Evolutionary conservation across 345 rosid species (phyloP), one percentile per base, ranked within the genome.

Genomic region (Pugionium cornutum): DNA sequence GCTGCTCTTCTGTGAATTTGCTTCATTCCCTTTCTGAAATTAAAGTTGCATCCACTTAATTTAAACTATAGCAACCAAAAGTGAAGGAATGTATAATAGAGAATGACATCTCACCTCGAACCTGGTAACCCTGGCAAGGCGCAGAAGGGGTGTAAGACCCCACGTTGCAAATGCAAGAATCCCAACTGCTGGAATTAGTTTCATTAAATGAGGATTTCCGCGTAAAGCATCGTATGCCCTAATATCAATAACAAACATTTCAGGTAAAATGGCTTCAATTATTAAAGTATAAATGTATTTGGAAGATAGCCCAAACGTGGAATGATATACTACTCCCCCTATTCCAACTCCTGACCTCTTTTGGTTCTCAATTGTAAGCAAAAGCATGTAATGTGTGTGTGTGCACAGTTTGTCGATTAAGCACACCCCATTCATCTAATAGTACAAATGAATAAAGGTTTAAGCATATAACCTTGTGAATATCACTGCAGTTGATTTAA

Each of bases 141-240:
- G 83, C 69, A 87, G 36, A 48, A 92, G 86, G 25, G 97, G 98
- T 62, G 66, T 83, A 61, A 92, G 82, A 72, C 96, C 88, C 96
- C 95, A 92, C 48, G 81, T 64, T 47, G 94, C 87, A 86, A 92
- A 89, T 64, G 82, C 76, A 76, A 87, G 78, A 66, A 92, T 65
- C 47, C 87, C 91, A 68, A 82, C 72, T 39, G 95, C 91, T 44
- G 94, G 87, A 65, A 86, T 76, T 76, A 87, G 66, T 74, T 74
- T 83, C 58, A 76, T 73, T 72, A 82, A 65, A 65, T 80, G 69
- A 57, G 82, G 74, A 74, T 77, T 83, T 79, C 83, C 86, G 6
- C 66, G 39, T 35, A 89, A 73, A 67, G 75, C 73, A 72, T 79
- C 81, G 75, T 60, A 86, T 46, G 88, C 81, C 79, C 96, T 92